Base-by-base conservation (phyloP, 2,329 filamentous ascomycete genomes). In the Claviceps paspali region DNA sequence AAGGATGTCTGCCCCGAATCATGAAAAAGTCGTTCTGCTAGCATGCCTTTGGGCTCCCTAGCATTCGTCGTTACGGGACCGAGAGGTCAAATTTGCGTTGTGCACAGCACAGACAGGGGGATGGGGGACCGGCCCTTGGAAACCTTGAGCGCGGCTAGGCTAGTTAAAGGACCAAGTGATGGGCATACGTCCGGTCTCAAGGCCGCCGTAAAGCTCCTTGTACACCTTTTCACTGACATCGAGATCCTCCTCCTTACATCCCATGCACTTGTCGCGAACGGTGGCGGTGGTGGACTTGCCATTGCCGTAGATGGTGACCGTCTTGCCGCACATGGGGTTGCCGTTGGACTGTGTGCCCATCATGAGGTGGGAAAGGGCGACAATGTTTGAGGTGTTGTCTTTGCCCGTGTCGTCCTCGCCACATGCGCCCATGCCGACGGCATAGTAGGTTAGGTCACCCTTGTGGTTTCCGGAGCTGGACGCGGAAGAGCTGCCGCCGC, bases 401-500 rank as follows among this genome's bases (percentile, higher is more conserved):
- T 57, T 52, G 49, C 75, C 73, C 33, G 63, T 52, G 59, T 76
- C 76, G 46, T 74, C 69, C 27, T 54, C 56, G 38, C 82, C 82
- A 52, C 84, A 91, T 17, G 78, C 59, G 41, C 79, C 79, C 7
- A 80, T 52, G 29, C 79, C 83, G 33, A 79, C 63, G 29, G 65
- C 60, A 62, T 82, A 92, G 65, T 73, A 87, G 41, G 84, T 91
- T 46, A 84, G 67, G 35, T 86, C 71, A 43, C 82, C 83, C 0
- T 52, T 51, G 61, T 59, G 56, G 47, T 46, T 41, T 35, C 50
- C 49, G 38, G 47, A 31, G 49, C 47, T 38, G 43, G 37, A 28
- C 40, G 39, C 29, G 33, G 48, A 35, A 23, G 38, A 19, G 40
- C 40, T 33, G 41, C 17, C 36, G 40, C 41, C 29, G 39, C 40